Conservation (phyloP, 306 rosid genomes). For the Gillenia trifoliata region DNA sequence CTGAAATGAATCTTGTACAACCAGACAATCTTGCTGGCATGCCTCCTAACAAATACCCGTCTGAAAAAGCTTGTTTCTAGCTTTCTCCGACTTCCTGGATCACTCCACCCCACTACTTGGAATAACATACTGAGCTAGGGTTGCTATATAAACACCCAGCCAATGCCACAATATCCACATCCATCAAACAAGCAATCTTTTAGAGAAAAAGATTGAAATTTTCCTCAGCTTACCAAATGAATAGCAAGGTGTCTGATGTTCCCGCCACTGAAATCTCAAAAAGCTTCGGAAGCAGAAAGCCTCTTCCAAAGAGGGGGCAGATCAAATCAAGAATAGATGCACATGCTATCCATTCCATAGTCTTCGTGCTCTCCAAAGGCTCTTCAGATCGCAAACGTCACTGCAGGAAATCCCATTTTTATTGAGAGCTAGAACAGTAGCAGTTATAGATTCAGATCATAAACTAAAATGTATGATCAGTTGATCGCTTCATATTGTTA, state of each 20-base stretch:
- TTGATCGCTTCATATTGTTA: background rate
- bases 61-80: slow-evolving; percentile 12
- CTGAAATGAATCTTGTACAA: slow-evolving; percentile 34
- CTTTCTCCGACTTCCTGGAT: background rate
- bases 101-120: background rate
- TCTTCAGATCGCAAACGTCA: slow-evolving; percentile 10
- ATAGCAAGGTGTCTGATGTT: slow-evolving; percentile 32
- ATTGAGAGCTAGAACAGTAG: background rate
- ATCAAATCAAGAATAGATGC: slow-evolving; percentile 23
- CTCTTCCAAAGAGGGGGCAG: slow-evolving; percentile 31
- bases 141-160: background rate
- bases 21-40: slow-evolving; percentile 40
- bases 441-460: too few relatives aligned
- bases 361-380: slow-evolving; percentile 26
- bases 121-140: background rate
- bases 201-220: background rate
- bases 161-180: background rate
- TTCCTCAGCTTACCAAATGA: slow-evolving; percentile 25
- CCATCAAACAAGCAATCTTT: background rate
- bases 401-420: slow-evolving; percentile 4
- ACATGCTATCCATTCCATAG: slow-evolving; percentile 25
- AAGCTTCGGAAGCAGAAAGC: slow-evolving; percentile 16
- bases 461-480: background rate
- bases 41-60: slow-evolving; percentile 38
- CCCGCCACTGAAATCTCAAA: slow-evolving; percentile 16